Evolutionary conservation across 148 eudicot genomes (phyloP), one percentile per base, ranked within the genome.

Genomic region (Rhododendron ferrugineum): DNA sequence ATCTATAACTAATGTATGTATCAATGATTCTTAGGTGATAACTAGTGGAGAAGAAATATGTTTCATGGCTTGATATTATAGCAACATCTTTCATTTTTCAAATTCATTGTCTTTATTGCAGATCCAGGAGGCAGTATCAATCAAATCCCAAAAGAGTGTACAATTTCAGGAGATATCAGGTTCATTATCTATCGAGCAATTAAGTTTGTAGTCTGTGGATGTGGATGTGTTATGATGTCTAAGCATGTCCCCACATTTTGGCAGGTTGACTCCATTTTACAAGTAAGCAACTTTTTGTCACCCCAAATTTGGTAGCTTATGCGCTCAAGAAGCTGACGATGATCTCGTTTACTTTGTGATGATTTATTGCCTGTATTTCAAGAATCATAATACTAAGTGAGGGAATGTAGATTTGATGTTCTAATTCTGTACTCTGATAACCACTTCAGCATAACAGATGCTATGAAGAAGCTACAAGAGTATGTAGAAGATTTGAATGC

Each of bases 241-340:
- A 82, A 87, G 78, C 2, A 52, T 72, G 68, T 74, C 23, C 79
- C 78, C 78, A 82, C 80, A 10, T 73, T 82, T 81, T 90, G 89
- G 93, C 98, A 96, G 98, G 97, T 88, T 97, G 89, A 97, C 99
- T 83, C 99, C 99, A 85, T 95, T 97, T 87, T 97, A 97, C 88
- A 88, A 92, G 99, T 97, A 95, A 86, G 91, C 78, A 36, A 81
- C 70, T 81, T 37, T 62, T 80, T 40, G 13, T 56, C 11, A 23
- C 76, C 85, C 3, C 3, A 83, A 40, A 56, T 56, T 18, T 36
- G 14, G 18, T 40, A 46, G 44, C 40, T 40, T 85, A 14, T 26
- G 28, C 46, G 52, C 22, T 62, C 83, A 11, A 73, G 66, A 36
- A 68, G 64, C 60, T 20, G 72, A 28, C 26, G 28, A 15, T 36